A percentile compares a stretch with the other conserved stretches of the same genome.
Evolutionary conservation across 495 filamentous ascomycete genomes (phyloP).

Genomic region (Hyaloscypha variabilis): DNA sequence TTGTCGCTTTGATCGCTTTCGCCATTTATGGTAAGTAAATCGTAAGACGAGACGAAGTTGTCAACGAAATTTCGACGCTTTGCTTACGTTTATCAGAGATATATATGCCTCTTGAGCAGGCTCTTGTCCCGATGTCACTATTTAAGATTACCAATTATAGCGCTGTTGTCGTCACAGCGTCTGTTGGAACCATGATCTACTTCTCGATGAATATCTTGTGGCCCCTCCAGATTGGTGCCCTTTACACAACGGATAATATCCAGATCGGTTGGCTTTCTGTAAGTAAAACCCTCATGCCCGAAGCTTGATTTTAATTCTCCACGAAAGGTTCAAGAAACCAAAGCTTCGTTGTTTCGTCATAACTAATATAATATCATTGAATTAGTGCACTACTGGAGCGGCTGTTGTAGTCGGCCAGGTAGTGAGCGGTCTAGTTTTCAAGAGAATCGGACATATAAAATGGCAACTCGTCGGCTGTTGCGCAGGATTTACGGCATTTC

Average conservation of each 20-base stretch:
- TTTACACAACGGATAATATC: slow-evolving; percentile 36
- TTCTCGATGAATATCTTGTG: slow-evolving; percentile 38
- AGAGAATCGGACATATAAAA: slow-evolving; percentile 13
- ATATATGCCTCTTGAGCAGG: slow-evolving; percentile 21
- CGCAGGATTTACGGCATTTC: slow-evolving; percentile 31
- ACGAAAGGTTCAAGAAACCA: background rate
- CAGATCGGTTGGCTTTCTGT: slow-evolving; percentile 42
- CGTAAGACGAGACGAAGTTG: background rate
- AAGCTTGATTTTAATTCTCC: background rate
- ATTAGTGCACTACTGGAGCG: slow-evolving; percentile 32
- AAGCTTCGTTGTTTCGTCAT: slow-evolving; percentile 3
- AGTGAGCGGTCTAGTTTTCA: slow-evolving; percentile 31
- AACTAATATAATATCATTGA: slow-evolving; percentile 8
- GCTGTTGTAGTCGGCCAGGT: slow-evolving; percentile 33
- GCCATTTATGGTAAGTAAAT: slow-evolving; percentile 34
- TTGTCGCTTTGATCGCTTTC: slow-evolving; percentile 41
- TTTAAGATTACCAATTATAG: slow-evolving; percentile 39
- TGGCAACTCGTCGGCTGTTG: slow-evolving; percentile 17
- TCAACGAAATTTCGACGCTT: slow-evolving; percentile 1
- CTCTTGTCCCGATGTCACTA: slow-evolving; percentile 38
- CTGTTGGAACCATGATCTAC: slow-evolving; percentile 38
- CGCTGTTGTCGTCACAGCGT: slow-evolving; percentile 29
- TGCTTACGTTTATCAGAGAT: slow-evolving; percentile 28
- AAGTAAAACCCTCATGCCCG: slow-evolving; percentile 6
- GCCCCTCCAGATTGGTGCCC: slow-evolving; percentile 32